Evolutionary conservation across 441 rosid species (phyloP), one percentile per base, ranked within the genome.

Genomic region (Euphorbia schlechtendalii): DNA sequence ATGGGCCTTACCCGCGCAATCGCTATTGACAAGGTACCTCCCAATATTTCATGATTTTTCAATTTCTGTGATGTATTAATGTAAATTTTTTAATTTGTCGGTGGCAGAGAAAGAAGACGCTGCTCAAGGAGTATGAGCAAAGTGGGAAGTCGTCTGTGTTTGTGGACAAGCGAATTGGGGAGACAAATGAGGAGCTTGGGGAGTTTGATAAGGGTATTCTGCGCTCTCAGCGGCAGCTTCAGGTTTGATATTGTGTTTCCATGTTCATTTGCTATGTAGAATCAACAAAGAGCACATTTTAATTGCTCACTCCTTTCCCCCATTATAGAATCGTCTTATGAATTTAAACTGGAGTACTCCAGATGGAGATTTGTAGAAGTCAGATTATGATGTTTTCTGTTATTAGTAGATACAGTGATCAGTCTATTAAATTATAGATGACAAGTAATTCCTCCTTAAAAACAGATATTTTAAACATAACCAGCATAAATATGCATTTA

Each of bases 101-200:
- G 21, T 43, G 25, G 67, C 84, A 84, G 90, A 83, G 97, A 78
- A 86, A 77, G 71, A 87, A 85, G 73, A 88, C 97, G 36, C 70
- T 90, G 74, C 71, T 83, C 68, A 90, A 87, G 73, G 98, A 93
- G 80, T 93, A 90, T 41, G 81, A 90, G 76, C 85, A 78, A 77
- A 86, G 90, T 15, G 69, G 76, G 59, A 93, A 88, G 77, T 68
- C 96, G 15, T 84, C 95, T 5, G 76, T 77, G 40, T 86, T 88
- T 55, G 62, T 84, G 27, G 98, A 90, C 72, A 90, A 84, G 72
- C 83, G 96, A 72, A 90, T 93, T 20, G 98, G 95, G 59, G 96
- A 90, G 73, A 77, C 76, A 6, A 73, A 88, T 57, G 84, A 82
- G 36, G 88, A 78, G 63, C 81, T 93, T 36, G 90, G 71, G 1